phyloP scores from a whole-genome alignment of 345 rosid genomes.

The Ceriops decandra region DNA sequence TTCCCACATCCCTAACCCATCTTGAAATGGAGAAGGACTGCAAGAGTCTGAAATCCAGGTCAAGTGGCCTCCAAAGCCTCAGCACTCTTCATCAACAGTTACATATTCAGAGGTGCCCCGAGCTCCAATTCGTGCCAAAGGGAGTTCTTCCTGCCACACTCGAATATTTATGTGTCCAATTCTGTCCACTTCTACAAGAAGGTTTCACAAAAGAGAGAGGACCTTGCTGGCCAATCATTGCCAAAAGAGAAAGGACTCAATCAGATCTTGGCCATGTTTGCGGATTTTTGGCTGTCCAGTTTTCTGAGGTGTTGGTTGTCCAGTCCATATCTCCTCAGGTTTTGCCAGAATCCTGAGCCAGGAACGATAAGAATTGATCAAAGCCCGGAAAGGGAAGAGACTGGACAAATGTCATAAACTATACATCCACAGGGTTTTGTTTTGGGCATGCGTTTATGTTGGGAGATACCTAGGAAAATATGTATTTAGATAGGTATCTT shows the following conservation, averaged over 20 bases:
- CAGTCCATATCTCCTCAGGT: too few relatives aligned
- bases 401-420: too few relatives aligned
- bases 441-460: too few relatives aligned
- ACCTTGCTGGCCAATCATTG: conserved; percentile 19
- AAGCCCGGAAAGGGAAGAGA: too few relatives aligned
- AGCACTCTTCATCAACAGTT: conserved; percentile 20
- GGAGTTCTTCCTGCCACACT: conserved; percentile 22
- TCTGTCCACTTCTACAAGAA: conserved; percentile 25
- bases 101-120: conserved; percentile 21
- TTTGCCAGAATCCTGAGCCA: too few relatives aligned
- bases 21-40: conserved; percentile 9
- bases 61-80: conserved; percentile 24
- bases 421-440: too few relatives aligned
- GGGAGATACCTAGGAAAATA: too few relatives aligned
- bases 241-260: background rate
- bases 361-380: too few relatives aligned
- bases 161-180: conserved; percentile 11
- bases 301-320: too few relatives aligned
- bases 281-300: too few relatives aligned
- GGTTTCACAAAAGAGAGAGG: conserved; percentile 22
- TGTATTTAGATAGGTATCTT: too few relatives aligned
- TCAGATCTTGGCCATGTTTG: too few relatives aligned
- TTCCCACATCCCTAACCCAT: conserved; percentile 24
- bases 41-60: conserved; percentile 15
- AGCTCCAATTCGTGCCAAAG: conserved; percentile 22